phyloP scores from a whole-genome alignment of 768 basidiomycete species.

The Hygrophorus russula region DNA sequence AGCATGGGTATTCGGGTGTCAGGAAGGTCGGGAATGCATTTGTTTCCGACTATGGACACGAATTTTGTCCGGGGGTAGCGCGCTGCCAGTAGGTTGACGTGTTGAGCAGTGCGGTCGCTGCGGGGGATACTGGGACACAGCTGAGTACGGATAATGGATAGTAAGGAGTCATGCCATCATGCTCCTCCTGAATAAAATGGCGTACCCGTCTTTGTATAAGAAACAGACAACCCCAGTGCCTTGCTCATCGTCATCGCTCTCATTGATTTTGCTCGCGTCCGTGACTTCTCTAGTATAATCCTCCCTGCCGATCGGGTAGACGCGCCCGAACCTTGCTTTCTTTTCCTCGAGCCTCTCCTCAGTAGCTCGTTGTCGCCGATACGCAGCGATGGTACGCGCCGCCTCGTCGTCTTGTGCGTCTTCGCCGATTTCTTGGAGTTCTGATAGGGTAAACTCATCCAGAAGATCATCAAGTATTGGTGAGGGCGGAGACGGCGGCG shows the following conservation, averaged over 20 bases:
- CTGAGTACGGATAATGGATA: background rate
- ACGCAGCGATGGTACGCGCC: conserved; percentile 59
- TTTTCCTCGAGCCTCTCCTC: conserved; percentile 49
- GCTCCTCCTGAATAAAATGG: conserved; percentile 3
- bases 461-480: conserved; percentile 61
- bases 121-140: conserved; percentile 50
- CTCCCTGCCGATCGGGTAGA: conserved; percentile 83
- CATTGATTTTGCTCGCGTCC: conserved; percentile 70
- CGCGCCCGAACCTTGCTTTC: conserved; percentile 65
- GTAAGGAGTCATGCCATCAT: background rate
- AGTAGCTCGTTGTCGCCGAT: conserved; percentile 50
- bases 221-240: conserved; percentile 94
- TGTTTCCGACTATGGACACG: conserved; percentile 87
- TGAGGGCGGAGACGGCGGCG: conserved; percentile 75
- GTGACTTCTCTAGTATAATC: conserved; percentile 95
- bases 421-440: conserved; percentile 60
- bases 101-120: conserved; percentile 63
- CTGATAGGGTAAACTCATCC: conserved; percentile 46
- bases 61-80: conserved; percentile 90
- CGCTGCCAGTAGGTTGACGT: conserved; percentile 63
- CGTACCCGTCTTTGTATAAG: conserved; percentile 91
- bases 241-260: conserved; percentile 51
- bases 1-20: conserved; percentile 87
- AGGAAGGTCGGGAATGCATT: conserved; percentile 94
- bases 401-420: conserved; percentile 69